These are phyloP conservation scores for Fusarium sp. DNA, from an alignment of 2,329 filamentous ascomycete genomes.

Conservation along the genomic window DNA sequence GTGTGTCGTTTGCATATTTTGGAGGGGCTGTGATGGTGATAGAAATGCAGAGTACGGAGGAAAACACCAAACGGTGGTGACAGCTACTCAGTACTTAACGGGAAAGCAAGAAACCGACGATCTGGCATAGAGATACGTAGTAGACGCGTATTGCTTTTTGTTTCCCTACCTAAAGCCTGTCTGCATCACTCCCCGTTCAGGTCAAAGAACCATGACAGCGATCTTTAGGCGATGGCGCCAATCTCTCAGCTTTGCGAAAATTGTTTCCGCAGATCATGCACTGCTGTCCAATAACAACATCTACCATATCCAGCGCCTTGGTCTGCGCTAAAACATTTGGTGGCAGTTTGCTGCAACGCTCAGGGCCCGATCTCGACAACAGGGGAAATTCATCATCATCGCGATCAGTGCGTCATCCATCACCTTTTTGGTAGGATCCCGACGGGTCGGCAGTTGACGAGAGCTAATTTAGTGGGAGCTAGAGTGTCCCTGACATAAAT, in stretches of 20 bases:
- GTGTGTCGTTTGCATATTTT: conserved; percentile 25
- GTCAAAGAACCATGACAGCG: background rate
- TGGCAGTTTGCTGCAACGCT: conserved; percentile 3
- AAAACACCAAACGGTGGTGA: background rate
- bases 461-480: conserved; percentile 6
- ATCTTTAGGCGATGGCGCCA: background rate
- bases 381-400: conserved; percentile 4
- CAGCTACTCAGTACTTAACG: too few relatives aligned
- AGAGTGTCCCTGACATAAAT: background rate
- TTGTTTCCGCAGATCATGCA: background rate
- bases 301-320: background rate
- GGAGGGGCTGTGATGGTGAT: background rate
- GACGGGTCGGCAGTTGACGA: background rate
- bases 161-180: background rate
- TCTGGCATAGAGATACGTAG: too few relatives aligned
- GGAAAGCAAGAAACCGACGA: conserved; percentile 1
- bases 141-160: background rate
- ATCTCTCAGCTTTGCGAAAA: background rate
- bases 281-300: background rate
- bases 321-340: background rate
- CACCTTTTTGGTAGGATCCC: background rate
- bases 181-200: background rate
- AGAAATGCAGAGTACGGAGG: background rate
- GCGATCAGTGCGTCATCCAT: conserved; percentile 17
- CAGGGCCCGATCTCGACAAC: conserved; percentile 21